Evolutionary conservation across 768 basidiomycete genomes (phyloP), one percentile per base, ranked within the genome.

Genomic region (Russula sp.): DNA sequence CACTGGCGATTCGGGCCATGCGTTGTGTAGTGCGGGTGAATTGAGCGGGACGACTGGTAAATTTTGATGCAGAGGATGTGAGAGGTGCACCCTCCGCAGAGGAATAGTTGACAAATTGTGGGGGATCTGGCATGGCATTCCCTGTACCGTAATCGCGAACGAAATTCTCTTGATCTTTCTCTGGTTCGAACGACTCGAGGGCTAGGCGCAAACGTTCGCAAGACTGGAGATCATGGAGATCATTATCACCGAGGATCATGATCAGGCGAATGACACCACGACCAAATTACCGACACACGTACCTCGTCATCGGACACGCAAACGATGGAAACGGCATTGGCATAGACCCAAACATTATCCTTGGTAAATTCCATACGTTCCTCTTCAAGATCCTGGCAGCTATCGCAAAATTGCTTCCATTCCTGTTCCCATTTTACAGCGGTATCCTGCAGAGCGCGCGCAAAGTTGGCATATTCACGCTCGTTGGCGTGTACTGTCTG

Each of bases 231-330:
- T 3, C 27, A 27, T 3, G 27, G 27, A 27, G 27, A 27, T 27
- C 16, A 53, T 31, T 5, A 37, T 20, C 16, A 47, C 14, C 10
- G 6, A 34, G 48, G 49, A 37, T 39, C 22, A 22, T 56, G 34
- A 66, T 61, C 54, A 51, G 59, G 52, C 55, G 35, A 31, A 34
- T 31, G 34, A 7, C 31, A 13, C 4, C 60, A 20, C 39, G 39
- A 45, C 20, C 9, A 16, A 42, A 27, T 14, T 20, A 47, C 13
- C 7, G 3, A 37, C 9, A 63, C 60, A 77, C 82, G 6, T 50
- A 94, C 92, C 84, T 96, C 93, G 69, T 99, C 97, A 71, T 98
- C 97, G 11, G 86, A 78, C 18, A 99, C 95, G 69, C 97, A 98
- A 14, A 95, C 90, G 11, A 89, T 91, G 14, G 95, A 97, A n/a